Evolutionary conservation across 139 green algal genomes (phyloP).

Genomic region (Micromonas pusilla): DNA sequence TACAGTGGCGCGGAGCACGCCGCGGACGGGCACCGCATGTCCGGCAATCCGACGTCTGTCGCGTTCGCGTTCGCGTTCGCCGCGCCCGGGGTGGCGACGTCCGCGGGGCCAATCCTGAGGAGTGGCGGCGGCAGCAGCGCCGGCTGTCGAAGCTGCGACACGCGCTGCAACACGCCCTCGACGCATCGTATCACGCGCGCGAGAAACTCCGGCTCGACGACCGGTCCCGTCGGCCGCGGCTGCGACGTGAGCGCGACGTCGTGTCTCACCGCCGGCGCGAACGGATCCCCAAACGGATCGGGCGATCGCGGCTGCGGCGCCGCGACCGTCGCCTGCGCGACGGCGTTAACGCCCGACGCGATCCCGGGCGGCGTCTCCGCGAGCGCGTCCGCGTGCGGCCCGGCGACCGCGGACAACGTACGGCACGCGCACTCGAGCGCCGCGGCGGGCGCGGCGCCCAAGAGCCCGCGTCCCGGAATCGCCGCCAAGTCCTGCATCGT

Average conservation of each 20-base stretch:
- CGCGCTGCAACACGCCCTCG: background rate
- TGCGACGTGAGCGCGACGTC: background rate
- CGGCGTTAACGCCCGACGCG: too few relatives aligned
- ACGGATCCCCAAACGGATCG: too few relatives aligned
- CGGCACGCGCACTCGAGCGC: conserved; percentile 2
- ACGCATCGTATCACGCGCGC: conserved; percentile 1
- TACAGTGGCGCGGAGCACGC: conserved; percentile 7
- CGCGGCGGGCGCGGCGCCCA: background rate
- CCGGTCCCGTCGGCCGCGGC: background rate
- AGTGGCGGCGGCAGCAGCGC: background rate
- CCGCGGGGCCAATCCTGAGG: background rate
- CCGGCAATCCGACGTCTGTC: background rate
- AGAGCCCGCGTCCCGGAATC: background rate
- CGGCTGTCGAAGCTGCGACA: background rate
- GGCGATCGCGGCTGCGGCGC: too few relatives aligned
- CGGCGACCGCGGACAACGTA: background rate
- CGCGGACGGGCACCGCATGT: background rate
- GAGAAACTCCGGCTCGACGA: background rate
- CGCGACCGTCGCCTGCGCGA: background rate
- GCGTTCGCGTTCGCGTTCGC: background rate
- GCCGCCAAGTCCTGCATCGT: background rate
- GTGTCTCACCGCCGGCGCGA: background rate
- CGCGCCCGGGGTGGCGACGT: too few relatives aligned
- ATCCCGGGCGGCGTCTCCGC: too few relatives aligned
- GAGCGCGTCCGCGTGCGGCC: background rate